Base-by-base conservation (phyloP, 1,139 yeast genomes). In the Yamadazyma blattariae region DNA sequence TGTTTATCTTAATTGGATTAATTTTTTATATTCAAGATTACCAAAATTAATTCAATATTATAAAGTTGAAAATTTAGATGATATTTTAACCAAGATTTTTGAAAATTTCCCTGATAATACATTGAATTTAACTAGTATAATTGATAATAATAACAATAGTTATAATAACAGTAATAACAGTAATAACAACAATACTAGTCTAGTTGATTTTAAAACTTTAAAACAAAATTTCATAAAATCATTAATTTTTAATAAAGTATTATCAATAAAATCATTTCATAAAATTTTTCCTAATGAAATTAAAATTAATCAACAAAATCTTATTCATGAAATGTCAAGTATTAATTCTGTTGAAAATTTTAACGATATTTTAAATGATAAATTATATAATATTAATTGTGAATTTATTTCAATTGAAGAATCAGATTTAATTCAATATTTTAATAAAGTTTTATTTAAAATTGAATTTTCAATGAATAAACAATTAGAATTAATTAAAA, bases 351-450 rank as follows among this genome's bases (percentile, higher is more conserved):
- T 34, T 15, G 45, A 48, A 14, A 46, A 52, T 28, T 45, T 51
- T 27, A 44, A 40, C 17, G 51, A 49, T 7, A 47, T 49, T 22
- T 46, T 53, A 36, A 55, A 66, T 29, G 60, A 60, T 14, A 64
- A 63, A 35, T 54, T 76, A n/a, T 50, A 75, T 14, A 61, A 64
- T 29, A 59, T 74, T 17, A 72, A 76, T 34, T 59, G 76, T 12
- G 86, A 79, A 44, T 73, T 79, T 38, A 74, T 76, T 2, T 66
- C 79, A 1, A 51, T 79, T 17, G 75, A 69, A 39, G 80, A 75
- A 36, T 69, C 77, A 3, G 71, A 74, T 1, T 51, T 78, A 23
- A 47, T 71, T 18, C 76, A 71, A 32, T 65, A 68, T 32, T 36
- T 59, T n/a, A 32, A 47, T 18, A 37, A 48, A 1, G 36, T 55